Evolutionary conservation across 2,329 filamentous ascomycete genomes (phyloP).

Genomic region (Stemphylium lycopersici): DNA sequence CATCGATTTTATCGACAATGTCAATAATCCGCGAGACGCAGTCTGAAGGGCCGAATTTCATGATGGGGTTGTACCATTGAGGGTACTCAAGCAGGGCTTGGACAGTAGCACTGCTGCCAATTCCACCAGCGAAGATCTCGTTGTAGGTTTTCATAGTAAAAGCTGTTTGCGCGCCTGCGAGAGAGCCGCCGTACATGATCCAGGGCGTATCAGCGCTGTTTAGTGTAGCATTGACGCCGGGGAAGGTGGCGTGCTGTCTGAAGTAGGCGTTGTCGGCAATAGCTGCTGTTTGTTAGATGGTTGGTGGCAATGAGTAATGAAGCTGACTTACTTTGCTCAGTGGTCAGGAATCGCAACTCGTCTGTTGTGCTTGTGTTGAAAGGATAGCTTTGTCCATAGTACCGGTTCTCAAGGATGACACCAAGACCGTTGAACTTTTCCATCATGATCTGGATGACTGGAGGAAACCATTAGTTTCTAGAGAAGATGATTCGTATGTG

Average conservation of each 20-base stretch:
- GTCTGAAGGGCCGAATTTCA: slow-evolving; percentile 57
- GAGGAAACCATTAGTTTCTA: slow-evolving; percentile 2
- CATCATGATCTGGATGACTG: slow-evolving; percentile 61
- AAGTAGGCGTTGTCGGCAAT: slow-evolving; percentile 62
- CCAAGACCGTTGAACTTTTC: slow-evolving; percentile 60
- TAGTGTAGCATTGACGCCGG: slow-evolving; percentile 52
- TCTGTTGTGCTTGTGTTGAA: slow-evolving; percentile 58
- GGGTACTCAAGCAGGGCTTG: slow-evolving; percentile 54
- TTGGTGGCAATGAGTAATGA: not conserved
- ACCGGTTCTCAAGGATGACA: slow-evolving; percentile 60
- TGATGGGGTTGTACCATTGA: slow-evolving; percentile 59
- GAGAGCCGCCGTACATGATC: slow-evolving; percentile 54
- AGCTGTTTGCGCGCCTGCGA: slow-evolving; percentile 54
- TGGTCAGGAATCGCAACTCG: slow-evolving; percentile 57
- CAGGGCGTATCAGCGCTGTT: slow-evolving; percentile 55
- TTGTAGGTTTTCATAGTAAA: slow-evolving; percentile 57
- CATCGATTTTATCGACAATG: slow-evolving; percentile 59
- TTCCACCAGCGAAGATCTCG: slow-evolving; percentile 56
- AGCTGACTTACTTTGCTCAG: slow-evolving; percentile 51
- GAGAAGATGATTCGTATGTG: not conserved
- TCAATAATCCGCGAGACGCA: slow-evolving; percentile 57
- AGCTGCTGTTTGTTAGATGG: slow-evolving; percentile 23
- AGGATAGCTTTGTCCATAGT: slow-evolving; percentile 59
- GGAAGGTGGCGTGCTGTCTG: slow-evolving; percentile 55
- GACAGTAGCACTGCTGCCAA: slow-evolving; percentile 55